Evolutionary conservation across 1,284 basidiomycete species (phyloP).

Genomic region (Cryptococcus sp.): DNA sequence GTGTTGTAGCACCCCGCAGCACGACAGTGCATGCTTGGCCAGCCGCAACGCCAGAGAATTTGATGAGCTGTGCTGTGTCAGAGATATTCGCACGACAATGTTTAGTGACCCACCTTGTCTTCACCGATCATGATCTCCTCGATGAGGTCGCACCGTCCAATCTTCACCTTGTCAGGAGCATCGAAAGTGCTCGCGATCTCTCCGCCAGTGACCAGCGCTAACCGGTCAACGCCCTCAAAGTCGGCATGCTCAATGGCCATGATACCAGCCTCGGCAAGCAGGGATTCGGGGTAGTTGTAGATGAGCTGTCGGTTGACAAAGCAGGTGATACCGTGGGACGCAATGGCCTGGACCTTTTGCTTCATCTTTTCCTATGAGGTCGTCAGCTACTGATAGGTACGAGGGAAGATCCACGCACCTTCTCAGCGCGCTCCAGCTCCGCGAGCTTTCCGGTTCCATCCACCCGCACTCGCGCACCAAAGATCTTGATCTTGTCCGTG

Average conservation of each 20-base stretch:
- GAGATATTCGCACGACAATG: neutral
- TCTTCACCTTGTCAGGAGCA: conserved; percentile 86
- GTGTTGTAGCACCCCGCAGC: conserved; percentile 90
- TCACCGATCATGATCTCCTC: conserved; percentile 99
- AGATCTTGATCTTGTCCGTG: conserved; percentile 99
- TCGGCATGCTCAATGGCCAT: conserved; percentile 98
- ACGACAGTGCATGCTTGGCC: conserved; percentile 99
- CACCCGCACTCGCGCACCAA: conserved; percentile 93
- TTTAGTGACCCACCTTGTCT: conserved; percentile 71
- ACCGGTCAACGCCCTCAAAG: conserved; percentile 96
- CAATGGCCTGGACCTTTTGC: conserved; percentile 93
- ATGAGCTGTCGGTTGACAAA: conserved; percentile 99
- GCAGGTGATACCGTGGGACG: conserved; percentile 91
- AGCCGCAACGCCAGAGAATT: conserved; percentile 97
- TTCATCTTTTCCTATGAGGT: conserved; percentile 93
- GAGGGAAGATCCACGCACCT: conserved; percentile 56
- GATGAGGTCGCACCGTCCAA: conserved; percentile 91
- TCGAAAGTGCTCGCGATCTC: conserved; percentile 98
- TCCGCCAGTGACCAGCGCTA: conserved; percentile 95
- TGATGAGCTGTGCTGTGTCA: conserved; percentile 71
- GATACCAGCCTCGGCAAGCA: conserved; percentile 91
- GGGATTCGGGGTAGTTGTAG: conserved; percentile 98
- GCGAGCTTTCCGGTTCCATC: conserved; percentile 95
- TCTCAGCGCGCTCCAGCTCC: conserved; percentile 94
- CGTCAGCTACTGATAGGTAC: conserved; percentile 2